phyloP scores from a whole-genome alignment of 495 filamentous ascomycete species.

The Parachaetomium inaequale region DNA sequence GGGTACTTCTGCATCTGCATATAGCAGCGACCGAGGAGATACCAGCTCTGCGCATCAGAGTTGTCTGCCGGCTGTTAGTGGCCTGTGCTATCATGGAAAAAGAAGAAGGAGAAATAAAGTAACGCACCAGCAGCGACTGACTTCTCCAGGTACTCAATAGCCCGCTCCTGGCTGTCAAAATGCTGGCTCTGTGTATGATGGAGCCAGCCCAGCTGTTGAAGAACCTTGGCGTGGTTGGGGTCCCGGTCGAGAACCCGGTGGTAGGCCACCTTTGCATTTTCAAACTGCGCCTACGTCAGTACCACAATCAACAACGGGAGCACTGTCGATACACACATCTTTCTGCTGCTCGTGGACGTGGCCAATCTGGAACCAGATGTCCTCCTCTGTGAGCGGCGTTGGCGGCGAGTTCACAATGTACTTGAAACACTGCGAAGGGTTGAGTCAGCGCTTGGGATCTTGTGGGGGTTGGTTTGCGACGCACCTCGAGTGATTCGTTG shows the following conservation, averaged over 20 bases:
- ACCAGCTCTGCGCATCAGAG: constrained; percentile 96
- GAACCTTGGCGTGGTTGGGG: constrained; percentile 94
- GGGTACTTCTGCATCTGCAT: constrained; percentile 99
- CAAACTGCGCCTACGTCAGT: constrained; percentile 62
- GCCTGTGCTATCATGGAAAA: constrained; percentile 17
- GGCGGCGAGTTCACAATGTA: constrained; percentile 96
- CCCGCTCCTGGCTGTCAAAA: constrained; percentile 87
- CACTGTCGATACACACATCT: constrained; percentile 63
- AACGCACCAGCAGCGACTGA: constrained; percentile 86
- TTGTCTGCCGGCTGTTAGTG: constrained; percentile 64
- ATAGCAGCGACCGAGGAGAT: constrained; percentile 94
- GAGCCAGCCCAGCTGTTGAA: constrained; percentile 97
- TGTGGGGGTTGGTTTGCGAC: constrained; percentile 22
- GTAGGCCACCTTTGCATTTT: constrained; percentile 87
- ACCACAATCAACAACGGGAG: constrained; percentile 5
- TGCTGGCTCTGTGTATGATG: constrained; percentile 91
- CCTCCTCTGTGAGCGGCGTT: constrained; percentile 89
- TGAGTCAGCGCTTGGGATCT: constrained; percentile 26
- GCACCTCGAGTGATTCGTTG: constrained; percentile 82
- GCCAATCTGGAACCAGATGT: constrained; percentile 99
- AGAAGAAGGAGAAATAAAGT: neutral
- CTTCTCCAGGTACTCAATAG: constrained; percentile 96
- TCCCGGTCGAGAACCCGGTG: constrained; percentile 89
- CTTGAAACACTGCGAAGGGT: constrained; percentile 76
- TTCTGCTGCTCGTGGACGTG: constrained; percentile 99